Base-by-base conservation (phyloP, 352 stramenopile genomes). In the Phytophthora citricola region DNA sequence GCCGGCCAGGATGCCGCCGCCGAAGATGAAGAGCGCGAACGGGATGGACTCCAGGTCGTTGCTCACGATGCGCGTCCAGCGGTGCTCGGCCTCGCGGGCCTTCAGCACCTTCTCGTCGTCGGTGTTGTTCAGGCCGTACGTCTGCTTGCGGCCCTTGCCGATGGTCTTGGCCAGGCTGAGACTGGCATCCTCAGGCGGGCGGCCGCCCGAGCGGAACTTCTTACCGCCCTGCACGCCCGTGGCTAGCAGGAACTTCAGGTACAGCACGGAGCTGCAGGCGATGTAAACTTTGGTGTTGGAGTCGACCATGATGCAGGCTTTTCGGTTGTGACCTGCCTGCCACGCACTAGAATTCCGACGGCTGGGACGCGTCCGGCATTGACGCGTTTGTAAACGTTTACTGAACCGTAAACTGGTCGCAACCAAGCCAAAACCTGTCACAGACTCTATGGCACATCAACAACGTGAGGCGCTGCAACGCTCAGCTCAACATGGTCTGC, bases 41-140 rank as follows among this genome's bases (percentile, higher is more conserved):
- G 81, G 81, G 15, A 90, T 77, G 14, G 76, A 78, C 56, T 90
- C 81, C 5, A 90, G 63, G 39, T 90, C 81, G 68, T 90, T 90
- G 49, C 57, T 41, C 26, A 90, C 58, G 46, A 90, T 75, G 38
- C 78, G 75, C 22, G 74, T 64, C 81, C 81, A 90, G 45, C 77
- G 77, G 38, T 82, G 52, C 41, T 81, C 73, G 6, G 53, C 40
- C 27, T 71, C 66, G 43, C 66, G 69, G 4, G 78, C 74, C 51
- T 78, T 71, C 6, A 71, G 58, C n/a, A 78, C 43, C 36, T 65
- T 63, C 46, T 74, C 68, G 45, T 82, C 66, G 47, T 70, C 66
- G 9, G 71, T 69, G 31, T 68, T 62, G 47, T 55, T 51, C 14
- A 87, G 46, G 10, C 71, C 60, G 47, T 71, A 74, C 34, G 41